These are phyloP conservation scores for Fusarium chlamydosporum DNA, from an alignment of 2,329 filamentous ascomycete genomes.

Conservation along the genomic window DNA sequence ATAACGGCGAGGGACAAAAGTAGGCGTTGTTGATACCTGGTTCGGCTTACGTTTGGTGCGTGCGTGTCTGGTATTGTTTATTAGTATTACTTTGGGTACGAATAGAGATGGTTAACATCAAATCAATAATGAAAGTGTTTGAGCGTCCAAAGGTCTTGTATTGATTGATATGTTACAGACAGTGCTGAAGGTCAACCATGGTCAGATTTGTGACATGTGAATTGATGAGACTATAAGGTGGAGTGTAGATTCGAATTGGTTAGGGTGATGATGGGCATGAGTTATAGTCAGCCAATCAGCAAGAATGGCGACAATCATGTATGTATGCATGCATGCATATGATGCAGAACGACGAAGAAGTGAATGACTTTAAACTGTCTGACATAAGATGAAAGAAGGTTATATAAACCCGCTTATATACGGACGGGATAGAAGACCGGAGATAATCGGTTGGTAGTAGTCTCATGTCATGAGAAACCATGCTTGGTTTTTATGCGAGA, in stretches of 20 bases:
- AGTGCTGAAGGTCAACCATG: no score
- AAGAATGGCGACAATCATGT: conserved; percentile 27
- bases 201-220: background rate
- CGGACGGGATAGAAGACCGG: no score
- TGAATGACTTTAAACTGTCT: background rate
- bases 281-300: conserved; percentile 46
- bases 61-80: conserved; percentile 36
- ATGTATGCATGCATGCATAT: conserved; percentile 13
- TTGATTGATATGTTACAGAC: background rate
- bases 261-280: background rate
- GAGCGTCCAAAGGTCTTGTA: conserved; percentile 1
- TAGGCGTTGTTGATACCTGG: conserved; percentile 43
- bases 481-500: background rate
- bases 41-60: conserved; percentile 9
- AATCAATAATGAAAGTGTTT: conserved; percentile 32
- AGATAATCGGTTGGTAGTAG: background rate
- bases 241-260: conserved; percentile 4
- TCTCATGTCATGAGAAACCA: background rate
- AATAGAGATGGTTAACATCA: conserved; percentile 41
- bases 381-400: conserved; percentile 2
- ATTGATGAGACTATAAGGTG: background rate
- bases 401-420: background rate
- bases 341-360: background rate
- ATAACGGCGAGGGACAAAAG: conserved; percentile 48
- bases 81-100: conserved; percentile 45